Evolutionary conservation across 768 basidiomycete species (phyloP), one percentile per base, ranked within the genome.

Genomic region (Tubosaeta brunneosetosa): DNA sequence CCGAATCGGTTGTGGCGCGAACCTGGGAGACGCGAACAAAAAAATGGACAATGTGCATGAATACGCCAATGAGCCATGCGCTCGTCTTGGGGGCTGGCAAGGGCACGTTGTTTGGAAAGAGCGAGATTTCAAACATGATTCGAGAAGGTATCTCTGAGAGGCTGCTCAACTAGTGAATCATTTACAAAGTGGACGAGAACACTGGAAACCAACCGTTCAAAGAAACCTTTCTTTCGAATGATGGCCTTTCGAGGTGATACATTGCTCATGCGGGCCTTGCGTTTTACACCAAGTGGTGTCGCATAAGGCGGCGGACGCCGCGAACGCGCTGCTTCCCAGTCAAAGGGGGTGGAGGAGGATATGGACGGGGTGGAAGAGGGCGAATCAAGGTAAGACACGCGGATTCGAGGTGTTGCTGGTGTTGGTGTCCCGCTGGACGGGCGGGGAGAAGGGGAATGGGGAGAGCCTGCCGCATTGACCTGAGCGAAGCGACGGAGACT

Each of bases 301-400:
- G 74, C 75, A 74, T 86, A 92, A 3, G 90, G 90, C 4, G 90
- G 81, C 4, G 87, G 84, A 55, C 76, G 77, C 46, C 79, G 74
- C 1, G 81, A 76, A n/a, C 85, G 76, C 12, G 84, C 91, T 0
- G 91, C 90, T 29, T 88, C 85, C 91, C 91, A 92, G 71, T 93
- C 90, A 61, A 93, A 93, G 1, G 90, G 86, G 9, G 77, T 68
- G 7, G 86, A 85, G 1, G 86, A 84, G 6, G 89, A 88, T 44
- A 87, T 75, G 3, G 90, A 91, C 4, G 87, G 83, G 0, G 85
- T 83, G 2, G 78, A 70, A 33, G 80, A 81, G 4, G 79, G 88
- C 10, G 79, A 86, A 38, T 84, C 74, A 66, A 83, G 68, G 60
- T 76, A 61, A 56, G 78, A 75, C 60, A 85, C 74, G 31, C 81